phyloP scores from a whole-genome alignment of 2,329 filamentous ascomycete species.

The Alternaria consortialis region DNA sequence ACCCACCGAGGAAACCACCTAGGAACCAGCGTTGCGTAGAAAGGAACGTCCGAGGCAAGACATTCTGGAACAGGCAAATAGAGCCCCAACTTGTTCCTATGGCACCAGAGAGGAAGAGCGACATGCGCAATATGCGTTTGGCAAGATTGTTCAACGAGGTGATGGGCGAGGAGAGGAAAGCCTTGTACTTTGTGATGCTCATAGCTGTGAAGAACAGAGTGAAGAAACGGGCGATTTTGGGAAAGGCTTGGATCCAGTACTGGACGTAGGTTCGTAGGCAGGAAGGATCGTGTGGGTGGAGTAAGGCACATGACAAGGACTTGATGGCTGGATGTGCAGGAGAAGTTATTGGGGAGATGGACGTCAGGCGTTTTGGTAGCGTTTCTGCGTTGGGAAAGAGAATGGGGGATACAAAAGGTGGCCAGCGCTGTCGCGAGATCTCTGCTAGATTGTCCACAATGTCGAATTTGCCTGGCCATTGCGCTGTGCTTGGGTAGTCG shows the following conservation, averaged over 20 bases:
- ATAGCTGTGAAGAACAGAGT: conserved; percentile 76
- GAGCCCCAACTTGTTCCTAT: conserved; percentile 88
- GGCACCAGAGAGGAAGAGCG: conserved; percentile 80
- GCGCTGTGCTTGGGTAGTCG: conserved; percentile 70
- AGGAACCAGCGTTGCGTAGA: conserved; percentile 90
- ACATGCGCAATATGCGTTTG: conserved; percentile 74
- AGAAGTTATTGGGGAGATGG: conserved; percentile 79
- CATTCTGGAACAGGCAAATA: conserved; percentile 86
- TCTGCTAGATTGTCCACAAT: conserved; percentile 83
- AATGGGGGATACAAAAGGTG: conserved; percentile 85
- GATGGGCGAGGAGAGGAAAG: conserved; percentile 74
- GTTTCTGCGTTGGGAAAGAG: conserved; percentile 76
- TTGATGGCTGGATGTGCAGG: conserved; percentile 87
- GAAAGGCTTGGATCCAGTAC: conserved; percentile 86
- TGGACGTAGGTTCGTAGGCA: conserved; percentile 87
- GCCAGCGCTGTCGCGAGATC: conserved; percentile 85
- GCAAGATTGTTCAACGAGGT: conserved; percentile 72
- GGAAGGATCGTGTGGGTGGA: conserved; percentile 88
- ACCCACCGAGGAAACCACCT: conserved; percentile 82
- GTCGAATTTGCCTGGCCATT: conserved; percentile 79
- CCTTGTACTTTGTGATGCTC: conserved; percentile 72
- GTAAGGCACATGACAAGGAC: conserved; percentile 84
- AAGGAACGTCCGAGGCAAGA: conserved; percentile 77
- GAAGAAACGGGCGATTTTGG: conserved; percentile 79
- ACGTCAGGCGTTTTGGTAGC: conserved; percentile 70